phyloP scores from a whole-genome alignment of 306 rosid species.

The Clitoria ternatea region DNA sequence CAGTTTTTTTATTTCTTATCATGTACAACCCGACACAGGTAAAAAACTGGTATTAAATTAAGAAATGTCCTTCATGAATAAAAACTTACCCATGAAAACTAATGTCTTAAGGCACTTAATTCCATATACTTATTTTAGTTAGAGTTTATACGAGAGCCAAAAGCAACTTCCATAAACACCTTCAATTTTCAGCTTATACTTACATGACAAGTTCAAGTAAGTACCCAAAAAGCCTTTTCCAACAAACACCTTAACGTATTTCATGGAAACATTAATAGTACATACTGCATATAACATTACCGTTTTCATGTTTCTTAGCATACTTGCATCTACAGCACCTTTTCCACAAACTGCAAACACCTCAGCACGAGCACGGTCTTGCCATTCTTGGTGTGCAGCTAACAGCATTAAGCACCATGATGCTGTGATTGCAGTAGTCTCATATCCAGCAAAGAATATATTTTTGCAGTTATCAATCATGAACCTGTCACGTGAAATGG shows the following conservation, averaged over 20 bases:
- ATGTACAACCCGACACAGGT: too few species aligned
- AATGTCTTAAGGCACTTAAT: too few species aligned
- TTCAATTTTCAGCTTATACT: too few species aligned
- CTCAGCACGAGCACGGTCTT: conserved; percentile 33
- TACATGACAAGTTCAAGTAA: too few species aligned
- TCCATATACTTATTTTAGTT: too few species aligned
- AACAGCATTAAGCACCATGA: conserved; percentile 43
- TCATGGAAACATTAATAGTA: neutral
- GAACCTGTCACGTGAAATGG: conserved; percentile 26
- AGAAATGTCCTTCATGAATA: too few species aligned
- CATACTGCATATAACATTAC: conserved; percentile 15
- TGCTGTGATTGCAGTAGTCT: conserved; percentile 36
- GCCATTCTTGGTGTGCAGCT: conserved; percentile 42
- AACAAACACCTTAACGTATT: neutral
- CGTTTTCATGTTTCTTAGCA: conserved; percentile 35
- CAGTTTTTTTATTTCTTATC: too few species aligned
- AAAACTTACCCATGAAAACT: too few species aligned
- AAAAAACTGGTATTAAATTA: too few species aligned
- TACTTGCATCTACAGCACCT: conserved; percentile 20
- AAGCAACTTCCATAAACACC: too few species aligned
- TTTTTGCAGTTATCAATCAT: conserved; percentile 50
- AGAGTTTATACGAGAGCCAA: too few species aligned
- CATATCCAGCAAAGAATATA: conserved; percentile 44
- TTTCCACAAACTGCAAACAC: conserved; percentile 32
- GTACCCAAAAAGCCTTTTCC: too few species aligned